Conservation (phyloP, 345 rosid genomes). For the Eutrema yunnanense region DNA sequence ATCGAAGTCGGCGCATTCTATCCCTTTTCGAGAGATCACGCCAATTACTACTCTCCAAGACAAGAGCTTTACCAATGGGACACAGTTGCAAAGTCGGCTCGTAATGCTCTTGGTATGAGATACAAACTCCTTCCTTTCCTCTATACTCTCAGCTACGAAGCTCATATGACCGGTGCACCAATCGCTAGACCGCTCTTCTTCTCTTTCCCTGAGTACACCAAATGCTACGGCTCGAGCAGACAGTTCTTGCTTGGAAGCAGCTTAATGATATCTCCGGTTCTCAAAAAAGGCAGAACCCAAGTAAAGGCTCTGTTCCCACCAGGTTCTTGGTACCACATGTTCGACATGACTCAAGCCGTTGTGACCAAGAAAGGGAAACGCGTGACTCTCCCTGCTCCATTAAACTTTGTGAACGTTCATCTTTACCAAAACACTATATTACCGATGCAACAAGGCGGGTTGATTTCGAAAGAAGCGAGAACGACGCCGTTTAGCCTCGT, state of each 20-base stretch:
- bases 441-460: conserved; percentile 92
- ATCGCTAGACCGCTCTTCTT: conserved; percentile 97
- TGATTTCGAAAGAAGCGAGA: conserved; percentile 76
- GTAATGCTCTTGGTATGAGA: conserved; percentile 96
- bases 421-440: conserved; percentile 71
- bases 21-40: conserved; percentile 95
- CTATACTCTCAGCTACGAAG: conserved; percentile 78
- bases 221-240: conserved; percentile 70
- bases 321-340: conserved; percentile 86
- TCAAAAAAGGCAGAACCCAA: conserved; percentile 59
- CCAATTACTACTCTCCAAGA: conserved; percentile 85
- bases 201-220: conserved; percentile 62
- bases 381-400: conserved; percentile 65
- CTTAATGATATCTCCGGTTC: conserved; percentile 91
- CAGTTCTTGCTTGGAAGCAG: conserved; percentile 90
- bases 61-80: conserved; percentile 98
- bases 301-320: conserved; percentile 86
- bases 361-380: conserved; percentile 46
- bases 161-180: conserved; percentile 74
- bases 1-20: conserved; percentile 93
- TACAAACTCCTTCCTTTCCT: conserved; percentile 79
- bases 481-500: conserved; percentile 74
- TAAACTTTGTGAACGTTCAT: conserved; percentile 78
- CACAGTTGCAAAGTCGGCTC: conserved; percentile 71
- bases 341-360: conserved; percentile 57